Base-by-base conservation (phyloP, 257 asterid genomes). In the Paraleonurus japonicus region DNA sequence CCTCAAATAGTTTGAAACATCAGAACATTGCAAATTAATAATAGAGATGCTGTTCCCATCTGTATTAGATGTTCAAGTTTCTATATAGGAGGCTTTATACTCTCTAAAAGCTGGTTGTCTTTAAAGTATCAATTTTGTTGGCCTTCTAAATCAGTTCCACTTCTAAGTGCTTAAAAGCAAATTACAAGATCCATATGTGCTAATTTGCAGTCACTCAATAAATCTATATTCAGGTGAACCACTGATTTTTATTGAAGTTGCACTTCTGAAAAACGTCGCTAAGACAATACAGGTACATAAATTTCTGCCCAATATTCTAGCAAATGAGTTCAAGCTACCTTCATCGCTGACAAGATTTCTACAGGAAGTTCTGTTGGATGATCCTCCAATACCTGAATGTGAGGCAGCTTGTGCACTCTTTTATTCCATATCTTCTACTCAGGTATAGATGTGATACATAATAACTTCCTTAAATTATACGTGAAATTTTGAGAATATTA, bases 341-440 rank as follows among this genome's bases (percentile, higher is more conserved):
- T 79, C 65, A 37, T 47, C 67, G 60, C 37, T 59, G 51, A 73
- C 81, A 72, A 59, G 61, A 39, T 58, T 60, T 57, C 72, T 73
- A 48, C 82, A 94, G 96, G 99, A 91, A 86, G 99, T 94, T 78
- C 78, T 94, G 63, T 89, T 92, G 97, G 96, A 94, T 65, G 88
- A 89, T 78, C 97, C 97, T 65, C 99, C 99, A 43, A 85, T 81
- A 73, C 85, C 87, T 69, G 99, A 94, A 84, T 61, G 32, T 41
- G 96, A 89, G 84, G 97, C 99, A 66, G 84, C 89, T 0, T 90
- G 95, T 81, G 98, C 98, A 28, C 85, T 94, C 43, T 94, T 94
- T 88, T 90, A 94, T 83, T 94, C 97, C 51, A 94, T 94, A 82
- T 94, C 98, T 72, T 94, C 98, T 9, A 90, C 97, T 67, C 98